Evolutionary conservation across 352 stramenopile species (phyloP).

Genomic region (Nothophytophthora sp.): DNA sequence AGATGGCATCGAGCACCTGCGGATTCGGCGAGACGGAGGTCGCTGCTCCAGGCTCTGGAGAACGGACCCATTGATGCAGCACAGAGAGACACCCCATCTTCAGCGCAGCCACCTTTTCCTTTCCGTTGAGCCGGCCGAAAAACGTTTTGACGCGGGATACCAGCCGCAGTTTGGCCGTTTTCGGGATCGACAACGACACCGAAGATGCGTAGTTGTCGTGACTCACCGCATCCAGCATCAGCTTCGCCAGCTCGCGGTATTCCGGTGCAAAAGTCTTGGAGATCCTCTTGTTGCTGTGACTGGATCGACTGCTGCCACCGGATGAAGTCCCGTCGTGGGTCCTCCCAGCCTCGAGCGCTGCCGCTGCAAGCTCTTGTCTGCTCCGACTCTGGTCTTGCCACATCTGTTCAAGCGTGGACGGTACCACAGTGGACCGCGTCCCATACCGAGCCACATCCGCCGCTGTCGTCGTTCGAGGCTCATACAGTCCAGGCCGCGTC

Average conservation of each 20-base stretch:
- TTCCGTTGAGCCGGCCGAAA: constrained; percentile 56
- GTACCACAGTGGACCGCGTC: constrained; percentile 28
- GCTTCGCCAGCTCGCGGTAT: constrained; percentile 61
- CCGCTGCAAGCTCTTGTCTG: constrained; percentile 40
- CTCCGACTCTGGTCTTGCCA: constrained; percentile 65
- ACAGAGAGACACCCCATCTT: constrained; percentile 59
- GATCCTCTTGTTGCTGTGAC: constrained; percentile 24
- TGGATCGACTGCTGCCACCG: constrained; percentile 1
- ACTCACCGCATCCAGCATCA: constrained; percentile 68
- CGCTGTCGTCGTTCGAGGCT: constrained; percentile 6
- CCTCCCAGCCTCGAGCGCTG: constrained; percentile 11
- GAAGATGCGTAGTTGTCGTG: constrained; percentile 82
- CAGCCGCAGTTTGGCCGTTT: constrained; percentile 70
- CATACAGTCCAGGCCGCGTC: constrained; percentile 43
- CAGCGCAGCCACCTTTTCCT: constrained; percentile 52
- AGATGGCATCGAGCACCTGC: constrained; percentile 67
- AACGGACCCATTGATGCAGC: constrained; percentile 63
- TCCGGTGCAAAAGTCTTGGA: constrained; percentile 48
- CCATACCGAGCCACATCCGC: constrained; percentile 7
- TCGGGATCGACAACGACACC: constrained; percentile 73
- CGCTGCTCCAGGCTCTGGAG: constrained; percentile 12
- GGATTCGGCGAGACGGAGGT: constrained; percentile 35
- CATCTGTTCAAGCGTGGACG: constrained; percentile 43
- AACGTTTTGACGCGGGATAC: constrained; percentile 77
- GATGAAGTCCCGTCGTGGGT: constrained; percentile 10